Evolutionary conservation across 257 asterid genomes (phyloP).

Genomic region (Scutellaria minor): DNA sequence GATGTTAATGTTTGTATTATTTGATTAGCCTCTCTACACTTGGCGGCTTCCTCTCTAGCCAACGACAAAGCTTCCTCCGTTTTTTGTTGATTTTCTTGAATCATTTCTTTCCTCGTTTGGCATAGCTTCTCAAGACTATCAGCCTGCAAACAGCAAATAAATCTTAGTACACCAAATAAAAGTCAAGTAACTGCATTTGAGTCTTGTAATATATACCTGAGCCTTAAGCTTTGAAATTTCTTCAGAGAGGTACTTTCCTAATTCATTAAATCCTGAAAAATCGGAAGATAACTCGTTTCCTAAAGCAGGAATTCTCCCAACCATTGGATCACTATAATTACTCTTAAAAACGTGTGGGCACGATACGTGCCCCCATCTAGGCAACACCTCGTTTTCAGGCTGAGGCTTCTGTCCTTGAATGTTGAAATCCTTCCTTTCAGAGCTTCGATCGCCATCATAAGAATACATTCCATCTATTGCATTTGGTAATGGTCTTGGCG

Average conservation of each 20-base stretch:
- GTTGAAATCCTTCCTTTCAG: constrained; percentile 18
- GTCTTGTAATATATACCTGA: constrained; percentile 16
- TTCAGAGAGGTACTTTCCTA: not conserved
- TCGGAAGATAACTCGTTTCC: not conserved
- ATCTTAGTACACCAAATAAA: not conserved
- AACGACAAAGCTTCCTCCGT: constrained; percentile 31
- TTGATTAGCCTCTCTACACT: constrained; percentile 26
- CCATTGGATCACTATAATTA: not conserved
- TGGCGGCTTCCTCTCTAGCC: constrained; percentile 22
- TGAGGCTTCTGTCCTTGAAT: constrained; percentile 1
- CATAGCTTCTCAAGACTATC: constrained; percentile 26
- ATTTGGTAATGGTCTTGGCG: constrained; percentile 8
- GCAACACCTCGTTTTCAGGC: constrained; percentile 17
- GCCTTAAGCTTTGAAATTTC: constrained; percentile 31
- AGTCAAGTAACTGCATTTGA: no score
- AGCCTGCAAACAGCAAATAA: constrained; percentile 20
- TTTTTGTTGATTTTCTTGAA: constrained; percentile 27
- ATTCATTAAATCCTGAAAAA: not conserved
- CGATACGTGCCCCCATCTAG: constrained; percentile 35
- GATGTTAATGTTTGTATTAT: constrained; percentile 24
- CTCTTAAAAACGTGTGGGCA: constrained; percentile 22
- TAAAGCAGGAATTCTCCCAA: not conserved
- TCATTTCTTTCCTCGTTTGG: constrained; percentile 12
- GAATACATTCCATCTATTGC: not conserved
- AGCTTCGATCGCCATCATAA: constrained; percentile 26